Base-by-base conservation (phyloP, 768 basidiomycete genomes). In the Boletales sp. region DNA sequence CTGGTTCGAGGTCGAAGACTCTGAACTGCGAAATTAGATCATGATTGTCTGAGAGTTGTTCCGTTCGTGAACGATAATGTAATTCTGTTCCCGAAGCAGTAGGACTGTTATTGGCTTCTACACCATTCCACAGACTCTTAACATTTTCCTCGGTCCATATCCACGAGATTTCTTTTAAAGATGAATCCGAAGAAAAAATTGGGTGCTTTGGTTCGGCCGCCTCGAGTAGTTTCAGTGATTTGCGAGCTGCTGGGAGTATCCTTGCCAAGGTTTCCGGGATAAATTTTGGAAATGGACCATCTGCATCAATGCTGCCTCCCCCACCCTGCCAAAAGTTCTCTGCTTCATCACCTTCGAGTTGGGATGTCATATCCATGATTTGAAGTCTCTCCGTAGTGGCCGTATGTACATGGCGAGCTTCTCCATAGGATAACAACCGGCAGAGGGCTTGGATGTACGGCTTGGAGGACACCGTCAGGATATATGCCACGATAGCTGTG, bases 1-100 rank as follows among this genome's bases (percentile, higher is more conserved):
- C 84, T 18, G 90, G 89, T 52, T 86, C 84, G 34, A 84, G 67
- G 56, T 88, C 84, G 53, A 86, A 91, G 6, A 82, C 49, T 11
- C 58, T 63, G 62, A 90, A 83, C 5, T 69, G 69, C 8, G 64
- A 56, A 13, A 86, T 72, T 1, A 72, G 60, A 38, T 70, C 62
- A 49, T 70, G 67, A 41, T 43, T 34, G 13, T 41, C 53, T 13
- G 46, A 17, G 38, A 14, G 18, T 4, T 25, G 40, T 32, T 49
- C 49, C 15, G 36, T 13, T 52, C 34, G 47, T 14, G 48, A 17
- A 33, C 51, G 41, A 3, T 38, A 45, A 11, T 17, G 12, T 11
- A 43, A 17, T 30, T 28, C 13, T 9, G 44, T 18, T 39, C 14
- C 46, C 38, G 41, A 32, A 10, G 39, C 53, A 42, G 45, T 35